These are phyloP conservation scores for Pharnaceum exiguum DNA, from an alignment of 148 eudicot genomes.

Conservation along the genomic window DNA sequence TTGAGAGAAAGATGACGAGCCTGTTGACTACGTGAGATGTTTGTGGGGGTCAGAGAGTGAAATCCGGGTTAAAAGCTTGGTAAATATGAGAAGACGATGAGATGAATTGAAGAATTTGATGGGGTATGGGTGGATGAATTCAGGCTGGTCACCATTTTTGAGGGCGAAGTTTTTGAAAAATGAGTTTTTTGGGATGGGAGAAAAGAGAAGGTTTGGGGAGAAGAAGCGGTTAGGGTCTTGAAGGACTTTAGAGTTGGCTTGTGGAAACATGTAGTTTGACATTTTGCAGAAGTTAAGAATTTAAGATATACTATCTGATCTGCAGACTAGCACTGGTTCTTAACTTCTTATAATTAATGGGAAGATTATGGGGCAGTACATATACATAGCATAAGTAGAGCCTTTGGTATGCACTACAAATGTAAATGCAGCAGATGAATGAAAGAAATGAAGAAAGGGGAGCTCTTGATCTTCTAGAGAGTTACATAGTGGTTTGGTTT, in stretches of 20 bases:
- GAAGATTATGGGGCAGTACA: too few species aligned
- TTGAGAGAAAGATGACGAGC: slow-evolving; percentile 58
- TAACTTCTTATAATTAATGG: too few species aligned
- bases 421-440: too few species aligned
- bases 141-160: slow-evolving; percentile 89
- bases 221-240: slow-evolving; percentile 77
- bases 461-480: too few species aligned
- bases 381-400: too few species aligned
- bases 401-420: too few species aligned
- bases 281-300: too few species aligned
- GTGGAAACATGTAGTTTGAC: too few species aligned
- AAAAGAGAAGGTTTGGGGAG: slow-evolving; percentile 44
- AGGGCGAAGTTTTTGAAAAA: slow-evolving; percentile 87
- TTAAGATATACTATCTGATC: too few species aligned
- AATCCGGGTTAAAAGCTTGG: slow-evolving; percentile 65
- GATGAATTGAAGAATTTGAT: slow-evolving; percentile 53
- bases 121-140: slow-evolving; percentile 79
- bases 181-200: slow-evolving; percentile 82
- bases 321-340: too few species aligned
- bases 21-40: slow-evolving; percentile 19
- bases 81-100: slow-evolving; percentile 47
- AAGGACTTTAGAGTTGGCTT: slow-evolving; percentile 46
- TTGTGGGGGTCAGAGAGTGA: slow-evolving; percentile 56
- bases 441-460: too few species aligned
- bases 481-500: too few species aligned